Percentiles rank a stretch among this genome's conserved stretches.
Evolutionary conservation across 208 protist species (phyloP).

Genomic region (Herpetomonas tarakana): DNA sequence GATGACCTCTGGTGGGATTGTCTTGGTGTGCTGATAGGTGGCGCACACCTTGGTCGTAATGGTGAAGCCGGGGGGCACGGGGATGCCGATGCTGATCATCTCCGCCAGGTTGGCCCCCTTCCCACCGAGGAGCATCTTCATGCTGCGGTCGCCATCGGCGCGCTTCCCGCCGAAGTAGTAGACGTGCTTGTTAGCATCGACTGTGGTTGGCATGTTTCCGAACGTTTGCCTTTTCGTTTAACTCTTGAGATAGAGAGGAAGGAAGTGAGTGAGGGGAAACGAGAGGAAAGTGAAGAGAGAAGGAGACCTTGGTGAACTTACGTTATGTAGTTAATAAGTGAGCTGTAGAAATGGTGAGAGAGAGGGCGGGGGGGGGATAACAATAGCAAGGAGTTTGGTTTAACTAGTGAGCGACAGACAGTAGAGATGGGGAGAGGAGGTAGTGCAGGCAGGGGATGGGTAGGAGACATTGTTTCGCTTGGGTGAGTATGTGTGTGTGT

Average conservation of each 20-base stretch:
- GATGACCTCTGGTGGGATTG: constrained; percentile 49
- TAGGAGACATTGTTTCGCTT: too few species aligned
- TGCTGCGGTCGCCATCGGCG: constrained; percentile 77
- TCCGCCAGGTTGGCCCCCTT: constrained; percentile 93
- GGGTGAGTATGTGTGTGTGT: too few species aligned
- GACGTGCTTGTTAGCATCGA: constrained; percentile 52
- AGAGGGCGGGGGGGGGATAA: too few species aligned
- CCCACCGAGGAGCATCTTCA: constrained; percentile 92
- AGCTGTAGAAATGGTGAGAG: too few species aligned
- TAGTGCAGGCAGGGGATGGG: too few species aligned
- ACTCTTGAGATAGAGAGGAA: background rate
- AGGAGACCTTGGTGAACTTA: too few species aligned
- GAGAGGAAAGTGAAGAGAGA: constrained; percentile 4
- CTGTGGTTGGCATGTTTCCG: constrained; percentile 7
- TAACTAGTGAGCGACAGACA: too few species aligned
- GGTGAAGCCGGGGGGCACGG: constrained; percentile 93
- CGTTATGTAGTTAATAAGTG: too few species aligned
- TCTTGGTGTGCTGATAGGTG: constrained; percentile 65
- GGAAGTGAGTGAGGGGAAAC: constrained; percentile 5
- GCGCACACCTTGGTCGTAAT: constrained; percentile 91
- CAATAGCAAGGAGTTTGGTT: too few species aligned
- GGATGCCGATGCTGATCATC: constrained; percentile 92
- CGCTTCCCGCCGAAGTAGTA: constrained; percentile 80
- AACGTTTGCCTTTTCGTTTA: too few species aligned
- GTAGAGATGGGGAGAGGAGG: too few species aligned